Evolutionary conservation across 306 rosid species (phyloP), one percentile per base, ranked within the genome.

Genomic region (Inga leiocalycina): DNA sequence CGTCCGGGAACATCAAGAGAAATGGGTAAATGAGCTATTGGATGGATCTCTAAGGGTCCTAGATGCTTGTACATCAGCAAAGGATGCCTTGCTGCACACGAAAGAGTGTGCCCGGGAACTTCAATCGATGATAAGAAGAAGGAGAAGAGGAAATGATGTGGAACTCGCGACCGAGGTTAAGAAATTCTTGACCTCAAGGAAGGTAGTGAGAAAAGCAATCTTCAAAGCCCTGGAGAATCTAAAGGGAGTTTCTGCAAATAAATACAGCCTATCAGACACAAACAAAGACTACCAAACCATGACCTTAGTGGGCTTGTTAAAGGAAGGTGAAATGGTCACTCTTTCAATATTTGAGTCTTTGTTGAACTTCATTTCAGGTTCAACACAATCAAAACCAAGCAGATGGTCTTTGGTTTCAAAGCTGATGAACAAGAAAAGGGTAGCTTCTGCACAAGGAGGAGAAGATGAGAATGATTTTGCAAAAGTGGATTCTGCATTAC

Each of bases 11-110:
- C 68, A 41, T 44, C 83, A 73, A 34, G 86, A 82, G 81, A 82
- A 66, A 41, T 72, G 90, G 86, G 83, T 80, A 35, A 79, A 85
- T 69, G 90, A 82, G 22, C 52, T 85, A 7, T 82, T 85, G 56
- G 88, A 88, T 46, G 88, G 88, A 11, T 82, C 87, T 32, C 73
- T 85, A 43, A 80, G 76, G 81, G 85, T 88, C 44, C 83, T 88
- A 64, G 88, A 88, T 51, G 45, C 82, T 78, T 88, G 90, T 3
- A 17, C 84, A 10, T 72, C 78, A 35, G 75, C 87, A 1, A 88
- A 88, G 78, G 88, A 84, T 56, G 76, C 83, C n/a, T 16, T 84
- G 11, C 76, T 84, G 15, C 90, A 87, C 71, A 87, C 78, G 3
- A 87, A 87, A 80, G 90, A 81, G 79, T 84, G 84, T 52, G 73